Evolutionary conservation across 164 flowering plant genomes (phyloP).

Genomic region (Akebia trifoliata): DNA sequence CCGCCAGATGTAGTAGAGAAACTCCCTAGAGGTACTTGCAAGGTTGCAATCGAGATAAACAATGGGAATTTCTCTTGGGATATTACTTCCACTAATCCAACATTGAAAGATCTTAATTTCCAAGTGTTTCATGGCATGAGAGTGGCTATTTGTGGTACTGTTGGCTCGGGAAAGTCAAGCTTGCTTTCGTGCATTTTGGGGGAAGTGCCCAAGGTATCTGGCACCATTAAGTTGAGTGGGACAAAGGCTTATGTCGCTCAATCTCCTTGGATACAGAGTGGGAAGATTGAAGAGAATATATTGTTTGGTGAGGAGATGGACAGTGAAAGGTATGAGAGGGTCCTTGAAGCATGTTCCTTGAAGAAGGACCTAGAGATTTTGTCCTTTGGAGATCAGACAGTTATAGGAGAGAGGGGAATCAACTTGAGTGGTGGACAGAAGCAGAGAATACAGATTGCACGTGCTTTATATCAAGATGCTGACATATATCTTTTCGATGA

Average conservation of each 20-base stretch:
- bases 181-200: slow-evolving; percentile 64
- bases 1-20: slow-evolving; percentile 27
- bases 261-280: slow-evolving; percentile 91
- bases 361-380: slow-evolving; percentile 78
- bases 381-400: slow-evolving; percentile 74
- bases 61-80: slow-evolving; percentile 52
- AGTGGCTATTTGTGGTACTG: slow-evolving; percentile 78
- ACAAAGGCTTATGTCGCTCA: slow-evolving; percentile 82
- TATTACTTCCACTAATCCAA: slow-evolving; percentile 27
- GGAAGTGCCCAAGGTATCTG: slow-evolving; percentile 64
- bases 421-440: slow-evolving; percentile 94
- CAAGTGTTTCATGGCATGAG: slow-evolving; percentile 50
- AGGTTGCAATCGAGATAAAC: slow-evolving; percentile 34
- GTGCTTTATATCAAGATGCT: slow-evolving; percentile 84
- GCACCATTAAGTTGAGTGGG: slow-evolving; percentile 49
- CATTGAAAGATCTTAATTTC: slow-evolving; percentile 43
- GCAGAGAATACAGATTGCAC: slow-evolving; percentile 85
- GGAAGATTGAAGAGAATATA: slow-evolving; percentile 76
- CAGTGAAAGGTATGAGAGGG: slow-evolving; percentile 51
- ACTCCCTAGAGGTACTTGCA: slow-evolving; percentile 25
- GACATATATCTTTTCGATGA: slow-evolving; percentile 84
- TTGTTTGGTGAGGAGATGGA: slow-evolving; percentile 83
- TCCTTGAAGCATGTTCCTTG: slow-evolving; percentile 71
- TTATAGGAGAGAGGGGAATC: slow-evolving; percentile 87
- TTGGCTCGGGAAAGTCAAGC: slow-evolving; percentile 78